phyloP scores from a whole-genome alignment of 176 grass and related monocot genomes.

The Aegilops umbellulata region DNA sequence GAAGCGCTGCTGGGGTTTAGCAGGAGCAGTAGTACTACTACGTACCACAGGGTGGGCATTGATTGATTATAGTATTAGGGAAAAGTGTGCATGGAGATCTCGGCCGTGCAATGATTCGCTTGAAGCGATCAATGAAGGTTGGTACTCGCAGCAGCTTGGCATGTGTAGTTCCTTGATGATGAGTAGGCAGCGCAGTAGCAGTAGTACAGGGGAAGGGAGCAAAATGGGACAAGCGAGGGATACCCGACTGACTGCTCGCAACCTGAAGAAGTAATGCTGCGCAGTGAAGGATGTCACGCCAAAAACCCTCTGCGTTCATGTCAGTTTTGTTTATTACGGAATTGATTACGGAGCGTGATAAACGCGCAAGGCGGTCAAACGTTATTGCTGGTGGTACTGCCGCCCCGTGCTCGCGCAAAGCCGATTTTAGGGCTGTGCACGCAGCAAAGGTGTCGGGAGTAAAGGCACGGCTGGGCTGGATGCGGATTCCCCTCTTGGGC shows the following conservation, averaged over 20 bases:
- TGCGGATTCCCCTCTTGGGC: background rate
- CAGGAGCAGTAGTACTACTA: too few relatives aligned
- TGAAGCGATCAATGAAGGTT: background rate
- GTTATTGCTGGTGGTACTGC: too few relatives aligned
- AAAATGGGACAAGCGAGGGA: background rate
- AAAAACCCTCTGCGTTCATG: background rate
- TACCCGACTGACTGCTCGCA: background rate
- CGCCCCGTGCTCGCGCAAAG: background rate
- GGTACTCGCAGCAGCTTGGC: background rate
- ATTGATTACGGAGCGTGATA: background rate
- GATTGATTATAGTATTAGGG: slow-evolving; percentile 9
- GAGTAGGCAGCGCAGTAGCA: too few relatives aligned
- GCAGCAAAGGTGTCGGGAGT: background rate
- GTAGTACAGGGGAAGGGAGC: background rate
- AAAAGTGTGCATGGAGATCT: slow-evolving; percentile 21
- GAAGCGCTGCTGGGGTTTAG: too few relatives aligned
- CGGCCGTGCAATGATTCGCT: slow-evolving; percentile 3
- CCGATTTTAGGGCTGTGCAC: background rate
- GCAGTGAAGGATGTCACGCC: background rate
- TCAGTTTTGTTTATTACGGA: background rate
- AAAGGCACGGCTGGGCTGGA: background rate
- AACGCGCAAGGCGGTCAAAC: background rate
- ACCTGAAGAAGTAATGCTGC: background rate
- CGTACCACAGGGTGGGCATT: background rate
- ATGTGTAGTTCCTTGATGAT: background rate